These are phyloP conservation scores for Eutypa lata DNA, from an alignment of 2,329 filamentous ascomycete genomes.

Conservation along the genomic window DNA sequence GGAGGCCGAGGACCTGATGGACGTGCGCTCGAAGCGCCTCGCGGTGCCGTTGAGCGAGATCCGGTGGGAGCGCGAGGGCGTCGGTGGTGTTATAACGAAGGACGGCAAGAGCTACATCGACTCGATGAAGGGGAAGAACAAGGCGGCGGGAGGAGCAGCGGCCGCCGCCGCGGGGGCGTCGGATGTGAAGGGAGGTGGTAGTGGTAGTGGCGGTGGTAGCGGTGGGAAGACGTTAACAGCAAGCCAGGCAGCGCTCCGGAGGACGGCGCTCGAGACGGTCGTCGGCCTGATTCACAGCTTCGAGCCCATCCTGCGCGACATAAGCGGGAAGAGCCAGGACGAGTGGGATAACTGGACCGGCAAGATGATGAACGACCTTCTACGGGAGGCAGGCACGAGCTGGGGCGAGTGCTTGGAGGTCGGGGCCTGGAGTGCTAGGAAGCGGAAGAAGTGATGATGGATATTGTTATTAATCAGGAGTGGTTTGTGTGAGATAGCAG, in stretches of 20 bases:
- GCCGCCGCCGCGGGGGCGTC: constrained; percentile 35
- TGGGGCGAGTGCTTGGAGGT: constrained; percentile 85
- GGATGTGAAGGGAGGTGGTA: constrained; percentile 19
- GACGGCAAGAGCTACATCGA: constrained; percentile 60
- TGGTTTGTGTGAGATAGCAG: not conserved
- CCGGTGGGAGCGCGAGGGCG: constrained; percentile 80
- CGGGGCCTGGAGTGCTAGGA: constrained; percentile 87
- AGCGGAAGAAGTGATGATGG: constrained; percentile 38
- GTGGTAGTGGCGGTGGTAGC: constrained; percentile 15
- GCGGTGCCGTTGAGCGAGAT: constrained; percentile 85
- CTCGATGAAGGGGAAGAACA: constrained; percentile 46
- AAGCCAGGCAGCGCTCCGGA: constrained; percentile 70
- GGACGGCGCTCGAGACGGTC: constrained; percentile 77
- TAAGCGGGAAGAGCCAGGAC: constrained; percentile 81
- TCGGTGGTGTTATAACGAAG: constrained; percentile 59
- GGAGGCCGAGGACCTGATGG: constrained; percentile 68
- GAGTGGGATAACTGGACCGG: constrained; percentile 91
- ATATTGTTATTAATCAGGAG: not conserved
- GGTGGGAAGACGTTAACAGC: constrained; percentile 55
- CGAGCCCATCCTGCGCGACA: constrained; percentile 77
- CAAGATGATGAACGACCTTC: constrained; percentile 80
- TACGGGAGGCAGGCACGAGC: constrained; percentile 73
- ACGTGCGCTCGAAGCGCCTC: constrained; percentile 70
- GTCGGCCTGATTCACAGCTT: constrained; percentile 82
- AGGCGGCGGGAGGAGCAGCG: constrained; percentile 20